Conservation (phyloP, 495 filamentous ascomycete species). For the Recurvomyces mirabilis region DNA sequence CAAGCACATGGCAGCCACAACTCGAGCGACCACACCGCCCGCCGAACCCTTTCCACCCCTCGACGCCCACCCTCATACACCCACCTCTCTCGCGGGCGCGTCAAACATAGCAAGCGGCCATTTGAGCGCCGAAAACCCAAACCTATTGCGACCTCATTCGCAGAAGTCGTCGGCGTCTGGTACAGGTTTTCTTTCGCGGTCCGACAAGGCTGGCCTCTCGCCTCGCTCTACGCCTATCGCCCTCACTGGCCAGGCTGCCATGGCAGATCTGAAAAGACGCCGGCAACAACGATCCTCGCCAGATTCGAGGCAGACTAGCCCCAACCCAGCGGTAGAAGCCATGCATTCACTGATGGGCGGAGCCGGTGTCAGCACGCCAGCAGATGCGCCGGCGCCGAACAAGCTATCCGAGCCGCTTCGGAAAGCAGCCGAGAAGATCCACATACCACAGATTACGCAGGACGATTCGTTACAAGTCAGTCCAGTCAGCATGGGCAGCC, state of each 20-base stretch:
- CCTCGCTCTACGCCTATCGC: conserved; percentile 41
- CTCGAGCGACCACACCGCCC: conserved; percentile 23
- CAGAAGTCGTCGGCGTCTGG: neutral
- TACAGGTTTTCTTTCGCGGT: conserved; percentile 1
- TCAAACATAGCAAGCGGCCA: conserved; percentile 1
- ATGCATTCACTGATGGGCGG: conserved; percentile 45
- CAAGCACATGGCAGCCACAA: conserved; percentile 14
- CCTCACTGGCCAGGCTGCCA: conserved; percentile 43
- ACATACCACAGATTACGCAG: conserved; percentile 28
- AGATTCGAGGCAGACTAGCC: conserved; percentile 34
- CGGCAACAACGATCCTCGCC: conserved; percentile 38
- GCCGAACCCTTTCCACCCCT: conserved; percentile 24
- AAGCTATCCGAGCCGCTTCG: conserved; percentile 34
- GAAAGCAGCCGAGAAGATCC: conserved; percentile 31
- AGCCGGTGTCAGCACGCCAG: conserved; percentile 42
- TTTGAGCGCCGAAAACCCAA: conserved; percentile 7
- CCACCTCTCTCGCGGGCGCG: conserved; percentile 20
- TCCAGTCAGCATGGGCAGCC: conserved; percentile 35
- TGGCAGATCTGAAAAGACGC: conserved; percentile 43
- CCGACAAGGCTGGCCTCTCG: conserved; percentile 22
- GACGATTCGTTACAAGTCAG: conserved; percentile 34
- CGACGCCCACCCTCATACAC: conserved; percentile 22
- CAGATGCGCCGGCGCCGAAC: conserved; percentile 32
- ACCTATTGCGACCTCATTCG: conserved; percentile 4
- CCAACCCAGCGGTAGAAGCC: conserved; percentile 42